Conservation (phyloP, 768 basidiomycete species). For the Leucosporidium scottii region DNA sequence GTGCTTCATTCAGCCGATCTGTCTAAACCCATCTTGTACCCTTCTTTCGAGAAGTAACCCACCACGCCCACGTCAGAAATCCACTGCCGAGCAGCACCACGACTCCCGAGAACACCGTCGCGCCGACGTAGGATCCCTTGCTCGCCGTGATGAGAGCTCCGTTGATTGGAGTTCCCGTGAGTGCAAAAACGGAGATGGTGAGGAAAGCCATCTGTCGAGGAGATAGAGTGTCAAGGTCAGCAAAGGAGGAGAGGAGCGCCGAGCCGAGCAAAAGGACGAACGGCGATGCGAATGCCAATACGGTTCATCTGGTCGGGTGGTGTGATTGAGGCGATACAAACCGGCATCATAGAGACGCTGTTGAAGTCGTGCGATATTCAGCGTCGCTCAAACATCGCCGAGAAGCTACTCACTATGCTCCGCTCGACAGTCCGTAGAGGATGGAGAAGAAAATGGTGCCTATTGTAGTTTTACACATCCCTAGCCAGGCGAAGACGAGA, state of each 20-base stretch:
- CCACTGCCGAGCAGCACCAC: conserved; percentile 18
- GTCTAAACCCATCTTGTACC: conserved; percentile 25
- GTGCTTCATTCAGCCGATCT: no score
- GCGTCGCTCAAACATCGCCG: conserved; percentile 33
- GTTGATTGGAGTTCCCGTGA: conserved; percentile 35
- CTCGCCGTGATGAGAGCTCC: conserved; percentile 37
- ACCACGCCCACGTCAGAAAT: conserved; percentile 1
- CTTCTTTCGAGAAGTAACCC: conserved; percentile 1
- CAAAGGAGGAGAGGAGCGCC: conserved; percentile 26
- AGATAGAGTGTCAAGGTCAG: no score
- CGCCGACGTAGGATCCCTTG: conserved; percentile 32
- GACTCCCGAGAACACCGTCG: conserved; percentile 12
- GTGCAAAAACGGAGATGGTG: no score
- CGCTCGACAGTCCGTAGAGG: conserved; percentile 39
- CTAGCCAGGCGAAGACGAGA: conserved; percentile 33
- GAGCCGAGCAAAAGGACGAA: conserved; percentile 37
- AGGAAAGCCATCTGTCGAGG: no score
- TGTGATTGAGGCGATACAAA: conserved; percentile 33
- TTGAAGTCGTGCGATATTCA: background rate
- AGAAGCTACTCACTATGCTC: conserved; percentile 21
- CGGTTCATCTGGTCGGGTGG: conserved; percentile 26
- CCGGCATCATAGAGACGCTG: no score
- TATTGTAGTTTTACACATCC: conserved; percentile 27
- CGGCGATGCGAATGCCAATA: conserved; percentile 39
- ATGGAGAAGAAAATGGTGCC: conserved; percentile 38